phyloP scores from a whole-genome alignment of 2,329 filamentous ascomycete species.

The Nigrospora oryzae region DNA sequence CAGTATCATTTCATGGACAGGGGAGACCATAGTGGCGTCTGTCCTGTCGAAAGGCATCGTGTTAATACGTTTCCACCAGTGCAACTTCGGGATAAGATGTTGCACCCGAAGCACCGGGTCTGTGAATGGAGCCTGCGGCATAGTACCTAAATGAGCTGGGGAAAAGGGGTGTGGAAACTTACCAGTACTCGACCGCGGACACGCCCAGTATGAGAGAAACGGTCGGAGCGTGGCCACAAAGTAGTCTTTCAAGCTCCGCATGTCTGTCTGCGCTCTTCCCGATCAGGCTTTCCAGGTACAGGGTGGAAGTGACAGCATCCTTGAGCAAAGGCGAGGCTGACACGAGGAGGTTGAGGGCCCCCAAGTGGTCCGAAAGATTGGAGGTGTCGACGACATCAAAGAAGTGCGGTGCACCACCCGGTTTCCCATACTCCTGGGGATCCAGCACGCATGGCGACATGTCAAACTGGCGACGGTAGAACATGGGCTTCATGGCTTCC shows the following conservation, averaged over 20 bases:
- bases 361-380: constrained; percentile 34
- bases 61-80: too few species aligned
- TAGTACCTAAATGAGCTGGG: too few species aligned
- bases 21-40: constrained; percentile 31
- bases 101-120: too few species aligned
- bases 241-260: constrained; percentile 27
- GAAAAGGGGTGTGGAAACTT: too few species aligned
- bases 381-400: constrained; percentile 53
- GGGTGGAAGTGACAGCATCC: constrained; percentile 28
- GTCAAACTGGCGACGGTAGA: constrained; percentile 33
- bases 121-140: too few species aligned
- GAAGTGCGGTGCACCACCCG: constrained; percentile 22
- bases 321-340: constrained; percentile 39
- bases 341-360: constrained; percentile 34
- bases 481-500: constrained; percentile 23
- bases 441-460: constrained; percentile 32
- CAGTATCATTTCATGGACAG: constrained; percentile 28
- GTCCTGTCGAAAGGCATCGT: constrained; percentile 14
- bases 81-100: too few species aligned
- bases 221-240: constrained; percentile 36
- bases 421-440: constrained; percentile 26
- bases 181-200: constrained; percentile 36
- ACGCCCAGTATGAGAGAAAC: constrained; percentile 43
- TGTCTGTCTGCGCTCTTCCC: constrained; percentile 18
- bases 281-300: constrained; percentile 39